Percentiles rank a stretch among this genome's conserved stretches.
These are phyloP conservation scores for Plectosphaerella plurivora DNA, from an alignment of 2,329 filamentous ascomycete genomes.

Conservation along the genomic window DNA sequence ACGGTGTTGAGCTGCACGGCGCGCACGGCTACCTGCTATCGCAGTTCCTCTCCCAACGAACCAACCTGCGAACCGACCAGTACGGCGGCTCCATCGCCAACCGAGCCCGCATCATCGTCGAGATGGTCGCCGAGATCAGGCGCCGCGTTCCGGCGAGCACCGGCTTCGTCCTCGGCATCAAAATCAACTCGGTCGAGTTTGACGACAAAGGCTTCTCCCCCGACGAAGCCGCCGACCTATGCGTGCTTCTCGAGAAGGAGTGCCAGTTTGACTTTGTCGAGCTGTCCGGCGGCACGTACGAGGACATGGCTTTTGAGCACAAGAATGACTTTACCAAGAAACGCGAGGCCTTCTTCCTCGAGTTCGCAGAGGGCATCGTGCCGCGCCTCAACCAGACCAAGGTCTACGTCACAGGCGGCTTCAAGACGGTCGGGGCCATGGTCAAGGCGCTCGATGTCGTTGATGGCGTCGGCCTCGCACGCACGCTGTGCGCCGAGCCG, in stretches of 20 bases:
- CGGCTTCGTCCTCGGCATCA: no score
- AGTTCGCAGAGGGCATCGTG: slow-evolving; percentile 52
- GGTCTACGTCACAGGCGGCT: slow-evolving; percentile 54
- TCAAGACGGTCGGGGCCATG: slow-evolving; percentile 53
- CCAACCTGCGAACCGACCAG: slow-evolving; percentile 40
- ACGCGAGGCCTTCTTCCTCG: slow-evolving; percentile 56
- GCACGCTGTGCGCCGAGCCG: slow-evolving; percentile 25
- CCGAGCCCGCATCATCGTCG: slow-evolving; percentile 32
- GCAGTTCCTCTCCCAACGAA: slow-evolving; percentile 37
- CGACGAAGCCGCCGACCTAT: slow-evolving; percentile 43
- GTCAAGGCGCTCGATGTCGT: slow-evolving; percentile 49
- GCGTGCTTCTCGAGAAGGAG: slow-evolving; percentile 38
- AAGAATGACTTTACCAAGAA: slow-evolving; percentile 49
- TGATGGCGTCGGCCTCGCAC: slow-evolving; percentile 54
- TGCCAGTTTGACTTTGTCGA: slow-evolving; percentile 54
- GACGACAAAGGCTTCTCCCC: no score
- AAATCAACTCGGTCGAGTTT: no score
- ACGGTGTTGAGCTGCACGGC: slow-evolving; percentile 35
- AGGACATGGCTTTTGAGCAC: slow-evolving; percentile 45
- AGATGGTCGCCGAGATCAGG: no score
- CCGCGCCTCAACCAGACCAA: slow-evolving; percentile 36
- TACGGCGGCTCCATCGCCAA: slow-evolving; percentile 43
- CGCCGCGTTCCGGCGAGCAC: no score
- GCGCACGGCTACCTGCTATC: slow-evolving; percentile 44
- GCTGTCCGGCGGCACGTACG: slow-evolving; percentile 56